These are phyloP conservation scores for Ambispora gerdemannii DNA, from an alignment of 192 early-diverging fungal species.

Conservation along the genomic window DNA sequence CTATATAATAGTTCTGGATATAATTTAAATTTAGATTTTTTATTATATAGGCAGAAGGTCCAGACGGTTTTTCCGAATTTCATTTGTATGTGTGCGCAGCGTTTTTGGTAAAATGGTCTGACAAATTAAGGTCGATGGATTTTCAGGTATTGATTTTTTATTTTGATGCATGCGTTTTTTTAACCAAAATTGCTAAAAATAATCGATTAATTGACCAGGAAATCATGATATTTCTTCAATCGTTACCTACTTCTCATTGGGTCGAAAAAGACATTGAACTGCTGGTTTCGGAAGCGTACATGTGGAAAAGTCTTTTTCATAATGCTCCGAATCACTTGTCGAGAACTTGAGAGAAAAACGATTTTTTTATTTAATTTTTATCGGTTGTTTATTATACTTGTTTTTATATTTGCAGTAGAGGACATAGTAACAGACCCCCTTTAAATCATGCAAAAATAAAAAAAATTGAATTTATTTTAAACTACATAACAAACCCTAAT, in stretches of 20 bases:
- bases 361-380: no score
- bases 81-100: constrained; percentile 99
- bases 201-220: constrained; percentile 42
- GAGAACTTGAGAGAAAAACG: constrained; percentile 25
- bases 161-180: no score
- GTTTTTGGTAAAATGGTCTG: constrained; percentile 95
- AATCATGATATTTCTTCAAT: constrained; percentile 92
- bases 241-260: constrained; percentile 84
- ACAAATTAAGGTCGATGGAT: constrained; percentile 79
- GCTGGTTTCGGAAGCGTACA: constrained; percentile 91
- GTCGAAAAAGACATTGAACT: constrained; percentile 88
- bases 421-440: no score
- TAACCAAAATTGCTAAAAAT: no score
- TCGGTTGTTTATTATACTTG: no score
- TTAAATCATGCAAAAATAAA: no score
- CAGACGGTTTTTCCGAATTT: constrained; percentile 91
- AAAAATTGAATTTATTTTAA: no score
- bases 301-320: constrained; percentile 96
- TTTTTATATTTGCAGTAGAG: no score
- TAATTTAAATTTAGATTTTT: background rate
- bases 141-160: constrained; percentile 77
- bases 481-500: no score
- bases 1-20: background rate
- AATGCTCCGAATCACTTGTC: constrained; percentile 82
- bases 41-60: constrained; percentile 66